Base-by-base conservation (phyloP, 139 green algal genomes). In the Chlorella sp. region DNA sequence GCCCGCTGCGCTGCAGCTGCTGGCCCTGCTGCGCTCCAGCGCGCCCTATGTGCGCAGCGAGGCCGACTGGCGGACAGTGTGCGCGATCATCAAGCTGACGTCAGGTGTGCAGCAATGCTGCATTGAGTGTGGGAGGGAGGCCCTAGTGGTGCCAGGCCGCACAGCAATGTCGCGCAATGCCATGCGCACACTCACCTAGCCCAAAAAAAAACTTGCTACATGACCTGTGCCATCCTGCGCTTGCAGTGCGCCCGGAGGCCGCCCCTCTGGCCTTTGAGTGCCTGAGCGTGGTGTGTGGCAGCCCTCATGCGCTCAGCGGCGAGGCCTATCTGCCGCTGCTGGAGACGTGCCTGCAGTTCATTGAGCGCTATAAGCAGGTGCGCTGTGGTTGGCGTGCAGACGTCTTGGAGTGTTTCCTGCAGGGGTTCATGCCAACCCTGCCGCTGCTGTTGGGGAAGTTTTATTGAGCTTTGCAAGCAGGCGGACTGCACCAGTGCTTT, bases 51-150 rank as follows among this genome's bases (percentile, higher is more conserved):
- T 98, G 36, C 90, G 90, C 41, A 93, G 88, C 17, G 90, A 94
- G 65, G 88, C 89, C 64, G 93, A 92, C 30, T 99, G 96, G 96
- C 87, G 93, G 30, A 97, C 94, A 28, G 89, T 98, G 7, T 95
- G 91, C 78, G 86, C 88, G 34, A 90, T 99, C 25, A 90, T 98
- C 70, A 94, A 91, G 65, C 94, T 96, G 80, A 95, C 93, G 26
- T 89, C 80, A 17, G 74, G 74, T 70, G 57, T 51, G 44, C n/a
- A n/a, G n/a, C n/a, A n/a, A n/a, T n/a, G n/a, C n/a, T n/a, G n/a
- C n/a, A n/a, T n/a, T n/a, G n/a, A n/a, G n/a, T n/a, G n/a, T n/a
- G n/a, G n/a, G n/a, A n/a, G n/a, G n/a, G n/a, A n/a, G n/a, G n/a
- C n/a, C n/a, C n/a, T n/a, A n/a, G n/a, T n/a, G n/a, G n/a, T n/a